Conservation (phyloP, 2,329 filamentous ascomycete genomes). For the Verticillium isaacii region DNA sequence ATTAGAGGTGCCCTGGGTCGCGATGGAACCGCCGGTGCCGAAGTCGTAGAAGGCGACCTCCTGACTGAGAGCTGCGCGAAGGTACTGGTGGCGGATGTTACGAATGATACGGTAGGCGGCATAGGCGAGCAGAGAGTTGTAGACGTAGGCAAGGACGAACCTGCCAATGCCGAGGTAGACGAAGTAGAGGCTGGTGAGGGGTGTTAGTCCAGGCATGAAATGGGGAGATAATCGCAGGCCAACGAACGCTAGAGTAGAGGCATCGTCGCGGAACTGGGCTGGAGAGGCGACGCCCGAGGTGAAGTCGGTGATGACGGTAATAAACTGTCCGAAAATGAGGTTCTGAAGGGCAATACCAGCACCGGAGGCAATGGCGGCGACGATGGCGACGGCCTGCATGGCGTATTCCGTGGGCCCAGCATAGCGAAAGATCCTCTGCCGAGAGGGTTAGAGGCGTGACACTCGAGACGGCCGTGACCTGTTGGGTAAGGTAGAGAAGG, state of each 20-base stretch:
- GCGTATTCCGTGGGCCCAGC: conserved; percentile 20
- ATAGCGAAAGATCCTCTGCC: conserved; percentile 24
- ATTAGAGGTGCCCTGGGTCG: conserved; percentile 38
- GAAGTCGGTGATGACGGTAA: conserved; percentile 29
- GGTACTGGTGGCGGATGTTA: conserved; percentile 41
- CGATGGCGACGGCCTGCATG: conserved; percentile 21
- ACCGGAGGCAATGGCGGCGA: conserved; percentile 30
- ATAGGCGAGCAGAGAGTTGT: conserved; percentile 39
- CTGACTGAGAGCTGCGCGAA: conserved; percentile 44
- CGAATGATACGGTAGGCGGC: conserved; percentile 46
- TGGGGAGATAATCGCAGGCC: not conserved
- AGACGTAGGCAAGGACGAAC: conserved; percentile 44
- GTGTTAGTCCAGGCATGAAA: not conserved
- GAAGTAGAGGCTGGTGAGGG: conserved; percentile 42
- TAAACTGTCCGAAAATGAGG: conserved; percentile 31
- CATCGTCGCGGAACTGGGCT: conserved; percentile 22
- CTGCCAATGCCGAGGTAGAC: conserved; percentile 53
- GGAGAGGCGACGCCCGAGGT: conserved; percentile 18
- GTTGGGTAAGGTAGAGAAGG: not conserved
- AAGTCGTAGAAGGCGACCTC: conserved; percentile 46
- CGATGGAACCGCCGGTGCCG: conserved; percentile 33
- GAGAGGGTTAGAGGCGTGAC: not conserved
- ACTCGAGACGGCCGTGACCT: not conserved
- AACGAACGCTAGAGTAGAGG: conserved; percentile 25
- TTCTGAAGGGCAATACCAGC: conserved; percentile 31